Conservation (phyloP, 1,284 basidiomycete species). For the Serendipita sp. region DNA sequence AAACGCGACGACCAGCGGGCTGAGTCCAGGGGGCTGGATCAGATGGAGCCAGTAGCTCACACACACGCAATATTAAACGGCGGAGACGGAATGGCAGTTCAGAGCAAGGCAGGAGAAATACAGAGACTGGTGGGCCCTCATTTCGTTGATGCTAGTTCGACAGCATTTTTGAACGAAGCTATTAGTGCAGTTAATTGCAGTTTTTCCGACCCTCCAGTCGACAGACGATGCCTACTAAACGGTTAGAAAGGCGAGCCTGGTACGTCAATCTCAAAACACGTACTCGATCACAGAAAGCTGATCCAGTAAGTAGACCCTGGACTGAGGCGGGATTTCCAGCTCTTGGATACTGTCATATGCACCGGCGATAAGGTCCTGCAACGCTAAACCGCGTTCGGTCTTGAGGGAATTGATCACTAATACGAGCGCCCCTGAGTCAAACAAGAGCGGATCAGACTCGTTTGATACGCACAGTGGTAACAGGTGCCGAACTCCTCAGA, state of each 20-base stretch:
- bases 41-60: no score
- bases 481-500: conserved; percentile 90
- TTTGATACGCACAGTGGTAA: conserved; percentile 54
- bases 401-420: conserved; percentile 80
- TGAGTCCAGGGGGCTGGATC: no score
- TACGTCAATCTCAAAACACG: conserved; percentile 20
- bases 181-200: conserved; percentile 86
- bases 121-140: conserved; percentile 2
- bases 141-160: conserved; percentile 41
- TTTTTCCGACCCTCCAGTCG: conserved; percentile 87
- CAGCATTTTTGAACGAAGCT: conserved; percentile 86
- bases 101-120: not conserved
- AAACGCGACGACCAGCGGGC: no score
- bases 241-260: conserved; percentile 8
- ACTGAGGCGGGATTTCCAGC: conserved; percentile 72
- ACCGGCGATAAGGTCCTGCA: conserved; percentile 90
- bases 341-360: conserved; percentile 84
- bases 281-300: conserved; percentile 83
- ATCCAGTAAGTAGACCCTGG: conserved; percentile 85
- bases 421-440: not conserved
- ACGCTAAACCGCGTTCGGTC: conserved; percentile 80
- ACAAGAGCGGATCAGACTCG: not conserved
- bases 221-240: conserved; percentile 67
- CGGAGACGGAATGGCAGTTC: not conserved
- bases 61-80: no score